Base-by-base conservation (phyloP, 306 rosid species). In the Pyrus pyrifolia region DNA sequence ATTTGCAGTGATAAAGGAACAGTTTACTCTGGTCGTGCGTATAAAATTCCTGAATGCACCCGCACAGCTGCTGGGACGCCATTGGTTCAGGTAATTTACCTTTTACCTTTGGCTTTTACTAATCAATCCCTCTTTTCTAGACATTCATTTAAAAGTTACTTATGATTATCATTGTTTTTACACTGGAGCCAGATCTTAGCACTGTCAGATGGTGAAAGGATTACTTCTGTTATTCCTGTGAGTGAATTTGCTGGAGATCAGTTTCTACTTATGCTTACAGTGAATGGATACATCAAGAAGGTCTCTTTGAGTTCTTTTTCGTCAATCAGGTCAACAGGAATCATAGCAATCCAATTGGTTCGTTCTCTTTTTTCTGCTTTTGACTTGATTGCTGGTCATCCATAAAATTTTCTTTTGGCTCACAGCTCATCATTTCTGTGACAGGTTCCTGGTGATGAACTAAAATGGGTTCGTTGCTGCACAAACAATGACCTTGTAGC, bases 271-370 rank as follows among this genome's bases (percentile, higher is more conserved):
- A 95, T 95, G 99, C 97, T 95, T 58, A 90, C 99, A 58, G 89
- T 89, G 82, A 91, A 90, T 74, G 99, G 97, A 73, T 95, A 91
- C 80, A 86, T 95, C 85, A 95, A 95, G 88, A 95, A 88, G 88
- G 99, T 92, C 44, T 83, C 99, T 42, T 82, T 95, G 91, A 92
- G 88, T 73, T 87, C 85, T 60, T 95, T 95, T 86, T 95, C 99
- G n/a, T 88, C 99, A 21, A 92, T 95, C 85, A 90, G 99, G 84
- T 80, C 92, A 10, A 87, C 93, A 1, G 99, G 99, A 80, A 95
- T 95, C 91, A 95, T 95, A 68, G 99, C 96, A 81, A 95, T 89
- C 85, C 99, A 95, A 60, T 85, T 92, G 99, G 99, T 95, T 88
- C 52, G 97, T 85, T 73, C 85, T 76, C 73, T 25, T 79, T 79